phyloP scores from a whole-genome alignment of 2,329 filamentous ascomycete species.

The Tolypocladium ophioglossoides region DNA sequence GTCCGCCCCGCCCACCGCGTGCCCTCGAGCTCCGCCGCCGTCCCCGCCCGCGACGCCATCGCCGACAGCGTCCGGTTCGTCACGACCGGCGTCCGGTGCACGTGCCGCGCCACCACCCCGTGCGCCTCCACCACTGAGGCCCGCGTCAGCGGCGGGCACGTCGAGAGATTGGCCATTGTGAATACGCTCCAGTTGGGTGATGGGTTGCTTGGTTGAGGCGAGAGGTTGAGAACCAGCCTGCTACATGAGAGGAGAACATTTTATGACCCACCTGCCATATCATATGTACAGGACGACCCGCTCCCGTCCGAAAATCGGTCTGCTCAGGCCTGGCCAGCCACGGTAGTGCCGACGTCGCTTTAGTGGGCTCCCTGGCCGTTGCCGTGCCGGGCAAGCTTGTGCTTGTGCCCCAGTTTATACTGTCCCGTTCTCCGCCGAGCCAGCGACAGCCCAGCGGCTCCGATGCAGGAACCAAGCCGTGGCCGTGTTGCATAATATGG shows the following conservation, averaged over 20 bases:
- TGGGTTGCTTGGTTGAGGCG: not conserved
- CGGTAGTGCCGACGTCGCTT: not conserved
- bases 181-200: not conserved
- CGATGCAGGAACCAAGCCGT: not conserved
- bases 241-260: not conserved
- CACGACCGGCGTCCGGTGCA: slow-evolving; percentile 76
- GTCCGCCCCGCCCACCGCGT: slow-evolving; percentile 45
- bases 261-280: not conserved
- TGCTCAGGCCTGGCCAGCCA: too few species aligned
- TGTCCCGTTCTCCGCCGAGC: too few species aligned
- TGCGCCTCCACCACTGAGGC: slow-evolving; percentile 63
- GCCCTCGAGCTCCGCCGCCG: slow-evolving; percentile 37
- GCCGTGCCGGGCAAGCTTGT: not conserved
- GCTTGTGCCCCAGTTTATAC: too few species aligned
- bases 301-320: not conserved
- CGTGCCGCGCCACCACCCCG: slow-evolving; percentile 58
- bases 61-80: slow-evolving; percentile 65
- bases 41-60: slow-evolving; percentile 64
- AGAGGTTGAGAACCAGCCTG: not conserved
- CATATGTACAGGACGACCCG: too few species aligned
- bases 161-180: slow-evolving; percentile 3
- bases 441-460: not conserved
- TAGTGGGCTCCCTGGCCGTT: not conserved
- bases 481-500: too few species aligned
- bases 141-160: slow-evolving; percentile 59